phyloP scores from a whole-genome alignment of 768 basidiomycete genomes.

The Amyloporia xantha region DNA sequence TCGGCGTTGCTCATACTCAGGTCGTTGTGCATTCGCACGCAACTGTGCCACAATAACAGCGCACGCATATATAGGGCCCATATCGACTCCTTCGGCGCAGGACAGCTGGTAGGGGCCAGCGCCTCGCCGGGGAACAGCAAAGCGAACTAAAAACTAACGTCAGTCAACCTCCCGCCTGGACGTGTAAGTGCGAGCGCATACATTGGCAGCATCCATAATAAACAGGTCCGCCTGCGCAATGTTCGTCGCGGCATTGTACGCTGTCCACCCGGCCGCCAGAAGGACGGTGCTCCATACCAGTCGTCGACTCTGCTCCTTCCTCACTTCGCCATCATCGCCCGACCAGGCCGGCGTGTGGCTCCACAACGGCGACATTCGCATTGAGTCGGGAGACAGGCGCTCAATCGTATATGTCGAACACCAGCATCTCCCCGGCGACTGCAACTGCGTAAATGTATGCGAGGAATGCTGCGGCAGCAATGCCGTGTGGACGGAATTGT shows the following conservation, averaged over 20 bases:
- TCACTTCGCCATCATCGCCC: constrained; percentile 46
- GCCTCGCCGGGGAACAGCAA: constrained; percentile 75
- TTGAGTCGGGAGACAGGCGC: constrained; percentile 41
- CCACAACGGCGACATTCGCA: constrained; percentile 58
- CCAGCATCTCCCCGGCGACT: constrained; percentile 10
- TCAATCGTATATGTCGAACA: constrained; percentile 42
- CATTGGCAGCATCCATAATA: constrained; percentile 57
- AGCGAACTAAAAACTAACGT: constrained; percentile 41
- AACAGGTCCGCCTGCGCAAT: constrained; percentile 36
- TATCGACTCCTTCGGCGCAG: constrained; percentile 54
- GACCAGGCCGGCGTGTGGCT: constrained; percentile 46
- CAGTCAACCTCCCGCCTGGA: background rate
- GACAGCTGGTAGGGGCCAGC: constrained; percentile 23
- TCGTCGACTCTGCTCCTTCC: constrained; percentile 65
- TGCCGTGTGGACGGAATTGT: background rate
- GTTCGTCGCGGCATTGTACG: constrained; percentile 44
- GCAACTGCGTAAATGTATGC: background rate
- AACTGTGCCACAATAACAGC: constrained; percentile 69
- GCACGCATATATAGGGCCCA: constrained; percentile 72
- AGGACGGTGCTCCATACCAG: constrained; percentile 68
- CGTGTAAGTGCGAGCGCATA: constrained; percentile 26
- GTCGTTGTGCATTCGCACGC: constrained; percentile 50
- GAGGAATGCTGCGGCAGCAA: background rate
- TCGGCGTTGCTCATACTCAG: constrained; percentile 37
- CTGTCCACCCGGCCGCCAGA: constrained; percentile 57